Percentiles rank a stretch among this genome's conserved stretches.
These are phyloP conservation scores for Tylopilus intermedius DNA, from an alignment of 768 basidiomycete species.

Conservation along the genomic window DNA sequence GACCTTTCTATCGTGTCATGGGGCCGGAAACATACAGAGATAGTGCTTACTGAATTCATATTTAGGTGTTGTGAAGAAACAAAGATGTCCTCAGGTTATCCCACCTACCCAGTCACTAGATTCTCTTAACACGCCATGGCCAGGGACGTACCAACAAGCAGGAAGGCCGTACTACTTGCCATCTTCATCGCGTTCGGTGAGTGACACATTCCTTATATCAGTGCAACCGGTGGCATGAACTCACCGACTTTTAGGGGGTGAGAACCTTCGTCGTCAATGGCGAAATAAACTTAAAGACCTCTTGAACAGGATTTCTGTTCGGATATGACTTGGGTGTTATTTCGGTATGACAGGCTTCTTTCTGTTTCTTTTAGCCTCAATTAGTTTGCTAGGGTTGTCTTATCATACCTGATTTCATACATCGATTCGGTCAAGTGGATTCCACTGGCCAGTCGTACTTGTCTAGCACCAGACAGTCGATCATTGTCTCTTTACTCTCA, in stretches of 20 bases:
- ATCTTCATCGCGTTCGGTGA: constrained; percentile 67
- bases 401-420: constrained; percentile 74
- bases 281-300: neutral
- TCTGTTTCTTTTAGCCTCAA: constrained; percentile 1
- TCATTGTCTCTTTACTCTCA: constrained; percentile 74
- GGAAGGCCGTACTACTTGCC: constrained; percentile 54
- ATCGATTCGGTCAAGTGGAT: constrained; percentile 56
- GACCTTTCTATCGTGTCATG: neutral
- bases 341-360: constrained; percentile 40
- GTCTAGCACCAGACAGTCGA: constrained; percentile 52
- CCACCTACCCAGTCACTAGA: neutral
- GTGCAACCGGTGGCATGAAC: neutral
- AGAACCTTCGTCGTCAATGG: no score
- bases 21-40: no score
- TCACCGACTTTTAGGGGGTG: neutral
- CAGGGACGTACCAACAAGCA: constrained; percentile 55
- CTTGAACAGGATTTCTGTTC: constrained; percentile 50
- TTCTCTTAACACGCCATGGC: constrained; percentile 13
- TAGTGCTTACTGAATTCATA: no score
- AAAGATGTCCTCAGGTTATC: neutral
- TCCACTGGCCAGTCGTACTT: constrained; percentile 46
- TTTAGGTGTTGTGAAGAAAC: constrained; percentile 3
- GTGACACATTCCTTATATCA: constrained; percentile 15
- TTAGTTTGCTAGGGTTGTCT: constrained; percentile 53
- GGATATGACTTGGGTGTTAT: constrained; percentile 78